Conservation (phyloP, 2,329 filamentous ascomycete genomes). For the Fusarium poae region DNA sequence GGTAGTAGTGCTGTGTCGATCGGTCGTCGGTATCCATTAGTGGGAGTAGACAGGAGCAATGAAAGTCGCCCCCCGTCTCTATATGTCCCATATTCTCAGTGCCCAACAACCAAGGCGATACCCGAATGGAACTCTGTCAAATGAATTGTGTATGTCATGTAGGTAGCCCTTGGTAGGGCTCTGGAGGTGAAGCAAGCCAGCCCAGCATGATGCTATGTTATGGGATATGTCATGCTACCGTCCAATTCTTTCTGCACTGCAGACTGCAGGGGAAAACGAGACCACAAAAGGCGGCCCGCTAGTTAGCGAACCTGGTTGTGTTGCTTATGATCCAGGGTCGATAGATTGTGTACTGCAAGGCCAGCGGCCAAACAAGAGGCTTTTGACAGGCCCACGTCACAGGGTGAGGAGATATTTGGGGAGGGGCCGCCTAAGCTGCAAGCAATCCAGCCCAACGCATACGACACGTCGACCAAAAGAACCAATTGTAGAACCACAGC, state of each 20-base stretch:
- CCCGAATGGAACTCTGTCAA: not conserved
- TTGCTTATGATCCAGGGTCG: conserved; percentile 24
- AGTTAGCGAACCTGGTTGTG: not conserved
- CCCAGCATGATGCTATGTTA: conserved; percentile 7
- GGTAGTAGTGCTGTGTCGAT: conserved; percentile 43
- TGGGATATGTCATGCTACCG: conserved; percentile 9
- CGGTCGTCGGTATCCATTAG: conserved; percentile 42
- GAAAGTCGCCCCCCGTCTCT: conserved; percentile 32
- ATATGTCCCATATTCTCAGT: not conserved
- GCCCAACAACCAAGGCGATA: not conserved
- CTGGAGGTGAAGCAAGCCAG: conserved; percentile 19
- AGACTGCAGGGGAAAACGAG: conserved; percentile 14
- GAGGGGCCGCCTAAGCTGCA: conserved; percentile 33
- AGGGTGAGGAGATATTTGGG: conserved; percentile 10
- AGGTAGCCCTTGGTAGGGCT: conserved; percentile 25
- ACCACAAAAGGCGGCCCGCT: conserved; percentile 27
- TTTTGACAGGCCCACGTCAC: conserved; percentile 32
- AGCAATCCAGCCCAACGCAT: conserved; percentile 38
- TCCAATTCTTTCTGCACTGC: conserved; percentile 12
- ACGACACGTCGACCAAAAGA: conserved; percentile 31
- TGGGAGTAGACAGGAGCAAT: conserved; percentile 39
- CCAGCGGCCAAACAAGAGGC: conserved; percentile 24
- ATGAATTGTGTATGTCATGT: not conserved
- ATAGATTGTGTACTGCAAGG: conserved; percentile 28
- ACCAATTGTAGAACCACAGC: conserved; percentile 21